These are phyloP conservation scores for Russula compacta DNA, from an alignment of 768 basidiomycete genomes.

Conservation along the genomic window DNA sequence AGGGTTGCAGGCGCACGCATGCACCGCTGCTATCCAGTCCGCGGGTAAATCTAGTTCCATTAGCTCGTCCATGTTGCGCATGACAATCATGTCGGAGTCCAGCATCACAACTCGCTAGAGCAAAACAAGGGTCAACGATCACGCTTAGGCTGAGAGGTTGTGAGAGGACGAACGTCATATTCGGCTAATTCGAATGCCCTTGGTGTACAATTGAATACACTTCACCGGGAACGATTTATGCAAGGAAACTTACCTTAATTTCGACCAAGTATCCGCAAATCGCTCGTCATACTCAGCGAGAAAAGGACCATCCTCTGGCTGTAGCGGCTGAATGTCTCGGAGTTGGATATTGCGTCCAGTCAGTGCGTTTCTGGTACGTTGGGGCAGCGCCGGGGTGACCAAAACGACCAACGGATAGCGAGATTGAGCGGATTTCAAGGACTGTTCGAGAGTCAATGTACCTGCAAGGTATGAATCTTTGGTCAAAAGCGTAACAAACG, in stretches of 20 bases:
- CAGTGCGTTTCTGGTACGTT: conserved; percentile 38
- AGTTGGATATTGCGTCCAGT: conserved; percentile 42
- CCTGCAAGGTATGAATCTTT: conserved; percentile 49
- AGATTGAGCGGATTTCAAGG: conserved; percentile 34
- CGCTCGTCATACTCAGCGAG: conserved; percentile 35
- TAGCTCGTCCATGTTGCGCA: conserved; percentile 76
- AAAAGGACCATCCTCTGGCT: conserved; percentile 38
- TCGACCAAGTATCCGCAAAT: conserved; percentile 60
- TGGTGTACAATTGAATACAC: background rate
- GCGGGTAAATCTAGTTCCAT: conserved; percentile 41
- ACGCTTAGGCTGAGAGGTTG: background rate
- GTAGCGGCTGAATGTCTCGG: conserved; percentile 50
- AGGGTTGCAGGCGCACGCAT: conserved; percentile 94
- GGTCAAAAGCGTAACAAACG: conserved; percentile 76
- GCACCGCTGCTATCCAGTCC: conserved; percentile 79
- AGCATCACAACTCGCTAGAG: conserved; percentile 65
- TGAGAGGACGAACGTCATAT: conserved; percentile 44
- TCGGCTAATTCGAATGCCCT: conserved; percentile 58
- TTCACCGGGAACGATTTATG: background rate
- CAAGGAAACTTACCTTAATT: conserved; percentile 34
- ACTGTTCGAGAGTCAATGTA: conserved; percentile 44
- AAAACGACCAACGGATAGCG: conserved; percentile 46
- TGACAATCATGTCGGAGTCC: conserved; percentile 84
- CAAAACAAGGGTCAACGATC: conserved; percentile 10
- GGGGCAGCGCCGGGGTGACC: conserved; percentile 35